Base-by-base conservation (phyloP, 2,329 filamentous ascomycete species). In the Paecilomyces formosus region DNA sequence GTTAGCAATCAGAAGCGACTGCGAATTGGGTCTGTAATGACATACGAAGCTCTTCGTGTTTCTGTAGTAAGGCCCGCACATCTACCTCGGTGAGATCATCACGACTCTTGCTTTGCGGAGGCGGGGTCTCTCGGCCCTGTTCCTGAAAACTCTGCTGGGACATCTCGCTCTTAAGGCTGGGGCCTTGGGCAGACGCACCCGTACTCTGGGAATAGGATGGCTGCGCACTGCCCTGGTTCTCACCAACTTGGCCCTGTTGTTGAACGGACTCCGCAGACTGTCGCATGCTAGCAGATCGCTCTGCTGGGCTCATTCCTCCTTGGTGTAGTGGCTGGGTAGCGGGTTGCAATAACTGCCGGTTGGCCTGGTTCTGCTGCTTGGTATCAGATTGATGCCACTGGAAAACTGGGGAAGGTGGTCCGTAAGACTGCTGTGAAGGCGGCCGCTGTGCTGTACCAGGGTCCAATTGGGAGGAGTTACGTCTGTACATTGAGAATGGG, bases 31-130 rank as follows among this genome's bases (percentile, higher is more conserved):
- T 45, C n/a, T 45, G 15, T 18, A 45, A 45, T 45, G 31, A 61
- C 76, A 61, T 74, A 79, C 77, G 77, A 31, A 81, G 68, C 68
- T 76, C 77, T 66, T 78, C 76, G 66, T 78, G 70, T 60, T 72
- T 73, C 63, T 72, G 69, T 22, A 76, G 68, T 63, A 78, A 74
- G 63, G 76, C 70, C 63, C 71, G 72, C 68, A 78, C 64, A 67
- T 83, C 74, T 64, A 79, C 61, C 56, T 74, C 69, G 61, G 74
- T 67, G 18, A 70, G 61, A 31, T 79, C 76, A 56, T 78, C 70
- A 55, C 74, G 69, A 58, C 65, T 70, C 64, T 73, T 64, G 60
- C 65, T 62, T 57, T 65, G 50, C 62, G 61, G 58, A 13, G 75
- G 76, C 28, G 80, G 79, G 18, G 79, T 81, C 60, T 70, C 78